A percentile compares a stretch with the other conserved stretches of the same genome.
These are phyloP conservation scores for Russula sp. DNA, from an alignment of 768 basidiomycete genomes.

Conservation along the genomic window DNA sequence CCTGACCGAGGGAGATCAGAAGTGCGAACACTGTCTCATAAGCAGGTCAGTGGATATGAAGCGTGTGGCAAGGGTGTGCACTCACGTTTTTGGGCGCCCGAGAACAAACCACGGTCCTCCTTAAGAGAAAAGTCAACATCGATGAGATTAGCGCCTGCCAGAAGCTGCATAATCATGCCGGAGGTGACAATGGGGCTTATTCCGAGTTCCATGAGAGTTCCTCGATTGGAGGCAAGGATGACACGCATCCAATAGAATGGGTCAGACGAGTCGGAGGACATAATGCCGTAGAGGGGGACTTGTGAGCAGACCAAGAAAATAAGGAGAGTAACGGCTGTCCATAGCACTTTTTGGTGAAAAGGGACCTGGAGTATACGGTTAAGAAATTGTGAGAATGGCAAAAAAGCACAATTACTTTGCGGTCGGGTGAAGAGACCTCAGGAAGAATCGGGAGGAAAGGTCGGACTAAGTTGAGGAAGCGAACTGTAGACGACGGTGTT, in stretches of 20 bases:
- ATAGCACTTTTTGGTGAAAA: constrained; percentile 97
- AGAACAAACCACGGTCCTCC: constrained; percentile 94
- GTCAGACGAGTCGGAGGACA: constrained; percentile 98
- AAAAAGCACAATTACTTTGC: constrained; percentile 60
- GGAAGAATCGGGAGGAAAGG: constrained; percentile 96
- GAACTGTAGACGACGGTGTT: constrained; percentile 50
- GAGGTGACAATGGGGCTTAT: constrained; percentile 97
- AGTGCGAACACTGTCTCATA: constrained; percentile 80
- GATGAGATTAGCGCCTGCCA: constrained; percentile 95
- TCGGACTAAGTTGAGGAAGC: constrained; percentile 96
- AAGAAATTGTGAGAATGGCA: constrained; percentile 7
- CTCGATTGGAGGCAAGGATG: constrained; percentile 97
- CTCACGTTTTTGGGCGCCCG: constrained; percentile 95
- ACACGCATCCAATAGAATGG: constrained; percentile 99
- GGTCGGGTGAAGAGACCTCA: constrained; percentile 96
- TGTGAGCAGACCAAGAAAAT: constrained; percentile 99
- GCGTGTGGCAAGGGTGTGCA: constrained; percentile 25
- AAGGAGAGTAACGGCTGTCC: constrained; percentile 98
- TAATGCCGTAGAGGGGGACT: constrained; percentile 98
- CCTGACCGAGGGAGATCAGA: constrained; percentile 95
- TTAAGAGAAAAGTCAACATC: constrained; percentile 97
- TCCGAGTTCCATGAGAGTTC: constrained; percentile 98
- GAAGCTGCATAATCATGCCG: constrained; percentile 99
- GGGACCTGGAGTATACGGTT: constrained; percentile 60
- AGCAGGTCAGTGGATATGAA: constrained; percentile 3